phyloP scores from a whole-genome alignment of 2,329 filamentous ascomycete species.

The Lomentospora prolificans region DNA sequence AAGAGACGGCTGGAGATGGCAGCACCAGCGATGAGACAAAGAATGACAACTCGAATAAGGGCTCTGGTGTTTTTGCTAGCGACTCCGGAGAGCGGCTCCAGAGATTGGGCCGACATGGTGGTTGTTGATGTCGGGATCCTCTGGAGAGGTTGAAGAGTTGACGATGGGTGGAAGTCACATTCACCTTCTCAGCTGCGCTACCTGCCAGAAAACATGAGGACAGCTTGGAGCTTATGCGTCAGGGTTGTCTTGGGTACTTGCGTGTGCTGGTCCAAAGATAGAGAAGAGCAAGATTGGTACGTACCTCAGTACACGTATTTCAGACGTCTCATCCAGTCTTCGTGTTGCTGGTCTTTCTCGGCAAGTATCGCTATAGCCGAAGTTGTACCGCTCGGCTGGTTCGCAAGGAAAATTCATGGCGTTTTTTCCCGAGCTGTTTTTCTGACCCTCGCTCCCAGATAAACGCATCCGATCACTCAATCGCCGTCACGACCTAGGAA shows the following conservation, averaged over 20 bases:
- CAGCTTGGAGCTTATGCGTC: conserved; percentile 32
- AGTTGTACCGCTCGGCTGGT: conserved; percentile 6
- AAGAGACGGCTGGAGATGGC: conserved; percentile 91
- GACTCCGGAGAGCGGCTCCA: conserved; percentile 61
- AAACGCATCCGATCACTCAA: conserved; percentile 4
- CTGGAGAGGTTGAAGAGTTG: conserved; percentile 16
- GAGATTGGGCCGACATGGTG: conserved; percentile 33
- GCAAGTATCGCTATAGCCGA: conserved; percentile 4
- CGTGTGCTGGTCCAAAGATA: too few relatives aligned
- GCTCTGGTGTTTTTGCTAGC: conserved; percentile 74
- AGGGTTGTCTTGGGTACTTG: too few relatives aligned
- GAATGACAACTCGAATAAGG: conserved; percentile 79
- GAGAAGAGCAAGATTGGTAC: background rate
- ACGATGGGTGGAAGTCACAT: conserved; percentile 23
- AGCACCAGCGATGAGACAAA: conserved; percentile 81
- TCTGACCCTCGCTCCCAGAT: background rate
- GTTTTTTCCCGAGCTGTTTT: conserved; percentile 10
- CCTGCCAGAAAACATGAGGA: conserved; percentile 17
- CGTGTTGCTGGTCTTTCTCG: too few relatives aligned
- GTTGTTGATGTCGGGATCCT: conserved; percentile 13
- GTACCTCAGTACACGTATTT: background rate
- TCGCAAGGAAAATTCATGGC: conserved; percentile 1
- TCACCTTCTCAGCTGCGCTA: conserved; percentile 11
- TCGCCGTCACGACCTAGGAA: conserved; percentile 5
- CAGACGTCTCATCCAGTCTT: too few relatives aligned